Evolutionary conservation across 495 filamentous ascomycete genomes (phyloP), one percentile per base, ranked within the genome.

Genomic region (Immersiella caudata): DNA sequence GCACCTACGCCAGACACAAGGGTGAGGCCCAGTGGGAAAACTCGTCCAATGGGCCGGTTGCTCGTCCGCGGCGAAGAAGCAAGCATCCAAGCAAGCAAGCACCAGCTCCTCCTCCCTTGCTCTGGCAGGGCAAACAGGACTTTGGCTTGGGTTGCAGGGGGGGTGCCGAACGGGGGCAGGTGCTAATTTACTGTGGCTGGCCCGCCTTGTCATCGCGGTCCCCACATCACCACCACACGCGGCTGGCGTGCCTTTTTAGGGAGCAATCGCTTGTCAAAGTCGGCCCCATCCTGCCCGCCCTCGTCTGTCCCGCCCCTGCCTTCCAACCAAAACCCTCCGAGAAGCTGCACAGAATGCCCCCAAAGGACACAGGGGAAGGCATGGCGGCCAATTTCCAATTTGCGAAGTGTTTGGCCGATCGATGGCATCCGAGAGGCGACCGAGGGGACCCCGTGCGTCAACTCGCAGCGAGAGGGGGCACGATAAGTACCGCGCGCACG

Each of bases 401-500:
- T 33, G 29, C 8, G 56, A 6, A 14, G 9, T 24, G 36, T 18
- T 33, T 27, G 60, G 29, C 57, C 24, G 29, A 49, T 50, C 60
- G 36, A 36, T 33, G 20, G 21, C 33, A 49, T n/a, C 60, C 22
- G 24, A 6, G 56, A 22, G 25, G 24, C 9, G 26, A 18, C n/a
- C 24, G 7, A 46, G n/a, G 20, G 21, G 59, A 49, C 33, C 8
- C 24, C 35, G 60, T 27, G 60, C 27, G 60, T 20, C 20, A 33
- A 62, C 60, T 22, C 35, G 59, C 59, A 62, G 59, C 12, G 6
- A 20, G 25, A 24, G 22, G 22, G 35, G 59, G 21, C 18, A 40
- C 52, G 33, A 51, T 65, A 68, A 61, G 71, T 75, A 69, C 74
- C 74, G 70, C 70, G 68, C 70, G 72, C 74, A 76, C 74, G 74